Evolutionary conservation across 108 stramenopile species (phyloP).

Genomic region (Aurantiochytrium sp.): DNA sequence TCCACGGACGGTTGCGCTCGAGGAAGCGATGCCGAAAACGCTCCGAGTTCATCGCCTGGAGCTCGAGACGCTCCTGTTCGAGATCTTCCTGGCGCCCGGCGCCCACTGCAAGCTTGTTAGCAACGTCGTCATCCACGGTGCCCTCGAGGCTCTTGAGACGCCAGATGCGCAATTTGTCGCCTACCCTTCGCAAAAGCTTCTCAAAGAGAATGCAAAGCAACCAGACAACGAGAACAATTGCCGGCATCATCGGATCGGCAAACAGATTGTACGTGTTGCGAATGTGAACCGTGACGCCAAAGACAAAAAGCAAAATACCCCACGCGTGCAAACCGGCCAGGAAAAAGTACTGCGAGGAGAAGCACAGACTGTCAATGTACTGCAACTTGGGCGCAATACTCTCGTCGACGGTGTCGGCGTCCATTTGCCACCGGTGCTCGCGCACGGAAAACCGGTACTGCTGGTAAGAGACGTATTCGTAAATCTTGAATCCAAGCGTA

Average conservation of each 20-base stretch:
- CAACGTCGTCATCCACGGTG: slow-evolving; percentile 72
- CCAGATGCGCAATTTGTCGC: slow-evolving; percentile 54
- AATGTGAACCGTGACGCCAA: slow-evolving; percentile 64
- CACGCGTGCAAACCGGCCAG: slow-evolving; percentile 57
- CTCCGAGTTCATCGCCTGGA: slow-evolving; percentile 69
- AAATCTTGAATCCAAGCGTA: slow-evolving; percentile 70
- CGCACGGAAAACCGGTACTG: slow-evolving; percentile 66
- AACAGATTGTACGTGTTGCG: slow-evolving; percentile 63
- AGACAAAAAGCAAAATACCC: slow-evolving; percentile 57
- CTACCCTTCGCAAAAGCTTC: slow-evolving; percentile 37
- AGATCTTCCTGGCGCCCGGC: slow-evolving; percentile 69
- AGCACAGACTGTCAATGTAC: slow-evolving; percentile 67
- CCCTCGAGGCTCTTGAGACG: slow-evolving; percentile 57
- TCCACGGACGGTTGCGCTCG: slow-evolving; percentile 78
- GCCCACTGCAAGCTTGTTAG: slow-evolving; percentile 76
- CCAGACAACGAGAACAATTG: slow-evolving; percentile 57
- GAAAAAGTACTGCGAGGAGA: slow-evolving; percentile 74
- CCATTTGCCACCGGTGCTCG: slow-evolving; percentile 65
- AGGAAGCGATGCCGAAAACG: slow-evolving; percentile 70
- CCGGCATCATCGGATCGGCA: slow-evolving; percentile 57
- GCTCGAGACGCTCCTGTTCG: slow-evolving; percentile 71
- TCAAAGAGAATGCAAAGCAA: slow-evolving; percentile 46
- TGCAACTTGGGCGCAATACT: slow-evolving; percentile 62
- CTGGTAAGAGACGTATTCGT: slow-evolving; percentile 76
- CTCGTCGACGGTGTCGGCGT: slow-evolving; percentile 55